These are phyloP conservation scores for Xylaria sp. DNA, from an alignment of 2,329 filamentous ascomycete genomes.

Conservation along the genomic window DNA sequence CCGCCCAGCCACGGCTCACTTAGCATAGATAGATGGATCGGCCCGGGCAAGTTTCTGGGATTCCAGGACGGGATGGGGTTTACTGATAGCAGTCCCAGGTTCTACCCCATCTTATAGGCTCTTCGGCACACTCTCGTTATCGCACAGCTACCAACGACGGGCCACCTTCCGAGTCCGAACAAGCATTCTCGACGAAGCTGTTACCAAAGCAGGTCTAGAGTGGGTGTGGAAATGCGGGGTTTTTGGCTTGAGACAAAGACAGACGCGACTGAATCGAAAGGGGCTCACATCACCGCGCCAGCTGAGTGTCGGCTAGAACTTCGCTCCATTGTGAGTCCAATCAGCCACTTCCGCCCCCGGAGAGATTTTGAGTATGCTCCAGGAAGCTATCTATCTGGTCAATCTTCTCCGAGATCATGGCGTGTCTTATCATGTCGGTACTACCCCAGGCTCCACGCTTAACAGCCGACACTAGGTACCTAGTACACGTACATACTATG, in stretches of 20 bases:
- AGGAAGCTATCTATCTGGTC: background rate
- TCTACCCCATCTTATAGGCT: conserved; percentile 28
- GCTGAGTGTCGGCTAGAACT: background rate
- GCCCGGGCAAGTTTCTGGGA: background rate
- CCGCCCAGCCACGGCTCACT: background rate
- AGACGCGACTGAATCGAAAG: background rate
- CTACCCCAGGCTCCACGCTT: conserved; percentile 1
- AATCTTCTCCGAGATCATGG: conserved; percentile 1
- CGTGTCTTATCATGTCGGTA: conserved; percentile 8
- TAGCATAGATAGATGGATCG: conserved; percentile 8
- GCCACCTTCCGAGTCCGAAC: conserved; percentile 38
- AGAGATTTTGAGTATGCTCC: background rate
- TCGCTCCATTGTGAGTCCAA: background rate
- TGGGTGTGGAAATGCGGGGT: conserved; percentile 31
- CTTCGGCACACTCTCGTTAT: conserved; percentile 13
- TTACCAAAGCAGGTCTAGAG: conserved; percentile 20
- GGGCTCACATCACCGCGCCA: background rate
- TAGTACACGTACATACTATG: too few relatives aligned
- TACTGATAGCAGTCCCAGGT: conserved; percentile 25
- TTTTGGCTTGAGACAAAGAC: background rate
- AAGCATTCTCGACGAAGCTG: conserved; percentile 18
- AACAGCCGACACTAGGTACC: background rate
- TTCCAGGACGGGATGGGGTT: conserved; percentile 14
- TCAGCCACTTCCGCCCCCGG: background rate
- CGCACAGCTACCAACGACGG: conserved; percentile 24